A percentile compares a stretch with the other conserved stretches of the same genome.
These are phyloP conservation scores for Ophiostoma australiae DNA, from an alignment of 2,329 filamentous ascomycete species.

Conservation along the genomic window DNA sequence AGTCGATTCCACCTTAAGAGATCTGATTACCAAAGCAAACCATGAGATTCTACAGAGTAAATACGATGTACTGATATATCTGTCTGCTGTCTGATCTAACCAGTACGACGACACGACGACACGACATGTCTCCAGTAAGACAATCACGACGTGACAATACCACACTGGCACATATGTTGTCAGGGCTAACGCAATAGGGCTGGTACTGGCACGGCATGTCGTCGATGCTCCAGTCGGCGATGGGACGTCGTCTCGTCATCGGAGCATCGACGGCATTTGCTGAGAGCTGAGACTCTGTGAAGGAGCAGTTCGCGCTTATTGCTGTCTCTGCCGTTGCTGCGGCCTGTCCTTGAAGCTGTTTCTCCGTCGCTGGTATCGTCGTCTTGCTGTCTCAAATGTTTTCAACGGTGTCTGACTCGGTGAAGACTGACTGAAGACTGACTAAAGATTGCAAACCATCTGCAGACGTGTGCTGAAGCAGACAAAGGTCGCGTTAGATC, in stretches of 20 bases:
- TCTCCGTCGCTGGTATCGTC: not conserved
- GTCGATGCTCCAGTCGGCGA: conserved; percentile 4
- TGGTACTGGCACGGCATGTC: conserved; percentile 13
- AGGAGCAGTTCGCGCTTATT: not conserved
- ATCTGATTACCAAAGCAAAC: not conserved
- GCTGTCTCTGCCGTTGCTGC: not conserved
- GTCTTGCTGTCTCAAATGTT: not conserved
- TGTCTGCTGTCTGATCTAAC: conserved; percentile 1
- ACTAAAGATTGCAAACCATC: not conserved
- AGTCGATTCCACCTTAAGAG: not conserved
- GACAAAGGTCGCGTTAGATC: conserved; percentile 13
- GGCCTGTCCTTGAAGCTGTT: not conserved
- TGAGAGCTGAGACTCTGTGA: not conserved
- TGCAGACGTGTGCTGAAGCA: not conserved
- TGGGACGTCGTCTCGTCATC: not conserved
- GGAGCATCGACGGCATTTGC: not conserved
- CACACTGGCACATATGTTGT: conserved; percentile 4
- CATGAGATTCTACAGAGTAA: not conserved
- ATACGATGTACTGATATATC: not conserved
- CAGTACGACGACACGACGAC: not conserved
- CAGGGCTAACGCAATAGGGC: conserved; percentile 17
- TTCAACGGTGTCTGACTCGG: conserved; percentile 6
- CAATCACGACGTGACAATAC: not conserved
- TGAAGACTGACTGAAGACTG: not conserved
- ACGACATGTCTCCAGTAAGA: conserved; percentile 6